Evolutionary conservation across 148 eudicot genomes (phyloP).

Genomic region (Cornus suecica): DNA sequence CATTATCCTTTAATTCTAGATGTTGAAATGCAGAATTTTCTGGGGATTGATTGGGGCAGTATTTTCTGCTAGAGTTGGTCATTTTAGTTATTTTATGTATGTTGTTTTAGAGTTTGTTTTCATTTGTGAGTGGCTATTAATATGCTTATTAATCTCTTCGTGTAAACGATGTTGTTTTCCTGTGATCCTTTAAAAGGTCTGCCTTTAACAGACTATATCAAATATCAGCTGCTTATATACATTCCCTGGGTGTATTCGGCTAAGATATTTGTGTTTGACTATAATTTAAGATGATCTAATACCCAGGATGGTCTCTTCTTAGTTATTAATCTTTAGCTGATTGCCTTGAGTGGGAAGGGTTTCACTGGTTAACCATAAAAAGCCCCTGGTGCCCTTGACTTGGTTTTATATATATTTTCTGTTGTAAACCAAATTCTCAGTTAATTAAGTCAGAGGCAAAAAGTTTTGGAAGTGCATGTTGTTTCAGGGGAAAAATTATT

Average conservation of each 20-base stretch:
- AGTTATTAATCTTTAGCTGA: neutral
- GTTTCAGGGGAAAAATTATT: neutral
- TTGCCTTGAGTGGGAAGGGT: neutral
- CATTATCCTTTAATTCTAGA: neutral
- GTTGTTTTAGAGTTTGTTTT: neutral
- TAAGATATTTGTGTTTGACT: neutral
- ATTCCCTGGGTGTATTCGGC: neutral
- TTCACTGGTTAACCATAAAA: neutral
- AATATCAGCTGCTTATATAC: neutral
- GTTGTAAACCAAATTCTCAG: neutral
- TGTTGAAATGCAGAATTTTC: neutral
- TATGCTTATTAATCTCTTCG: neutral
- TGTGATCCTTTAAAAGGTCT: neutral
- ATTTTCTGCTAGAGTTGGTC: neutral
- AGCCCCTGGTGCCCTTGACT: neutral
- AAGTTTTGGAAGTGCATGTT: neutral
- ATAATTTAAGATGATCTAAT: neutral
- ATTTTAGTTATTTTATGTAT: neutral
- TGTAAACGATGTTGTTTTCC: neutral
- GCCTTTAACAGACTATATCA: neutral
- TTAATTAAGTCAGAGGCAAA: neutral
- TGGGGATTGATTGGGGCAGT: too few species aligned
- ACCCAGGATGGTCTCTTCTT: neutral
- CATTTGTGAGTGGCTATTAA: neutral
- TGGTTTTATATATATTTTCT: neutral